Evolutionary conservation across 257 asterid species (phyloP).

Genomic region (Cinchona pubescens): DNA sequence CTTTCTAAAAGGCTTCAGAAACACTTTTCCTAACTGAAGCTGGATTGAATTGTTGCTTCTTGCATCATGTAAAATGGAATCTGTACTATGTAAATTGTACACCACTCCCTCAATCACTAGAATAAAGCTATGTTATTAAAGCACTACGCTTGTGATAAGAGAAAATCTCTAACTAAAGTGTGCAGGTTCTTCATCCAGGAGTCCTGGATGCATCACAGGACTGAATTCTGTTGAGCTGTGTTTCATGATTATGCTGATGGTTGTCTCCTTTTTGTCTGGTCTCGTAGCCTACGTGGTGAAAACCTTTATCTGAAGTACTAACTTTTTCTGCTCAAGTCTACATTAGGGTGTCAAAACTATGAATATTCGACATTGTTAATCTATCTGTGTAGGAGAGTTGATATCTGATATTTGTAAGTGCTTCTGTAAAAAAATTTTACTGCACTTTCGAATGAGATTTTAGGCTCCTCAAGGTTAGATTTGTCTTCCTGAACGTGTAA

Average conservation of each 20-base stretch:
- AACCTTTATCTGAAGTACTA: background rate
- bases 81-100: background rate
- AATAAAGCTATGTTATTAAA: too few relatives aligned
- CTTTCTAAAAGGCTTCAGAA: background rate
- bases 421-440: background rate
- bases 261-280: background rate
- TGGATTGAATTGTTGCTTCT: background rate
- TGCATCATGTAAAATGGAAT: background rate
- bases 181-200: too few relatives aligned
- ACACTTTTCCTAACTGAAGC: background rate
- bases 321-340: background rate
- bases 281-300: background rate
- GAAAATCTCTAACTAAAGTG: too few relatives aligned
- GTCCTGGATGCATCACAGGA: background rate
- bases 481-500: background rate
- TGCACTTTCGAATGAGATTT: background rate
- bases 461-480: background rate
- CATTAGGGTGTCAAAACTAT: background rate
- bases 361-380: background rate
- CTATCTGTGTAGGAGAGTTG: background rate
- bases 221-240: background rate
- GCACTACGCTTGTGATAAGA: too few relatives aligned
- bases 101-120: too few relatives aligned
- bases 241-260: background rate
- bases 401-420: background rate